Base-by-base conservation (phyloP, 495 filamentous ascomycete genomes). In the Viridothelium virens region DNA sequence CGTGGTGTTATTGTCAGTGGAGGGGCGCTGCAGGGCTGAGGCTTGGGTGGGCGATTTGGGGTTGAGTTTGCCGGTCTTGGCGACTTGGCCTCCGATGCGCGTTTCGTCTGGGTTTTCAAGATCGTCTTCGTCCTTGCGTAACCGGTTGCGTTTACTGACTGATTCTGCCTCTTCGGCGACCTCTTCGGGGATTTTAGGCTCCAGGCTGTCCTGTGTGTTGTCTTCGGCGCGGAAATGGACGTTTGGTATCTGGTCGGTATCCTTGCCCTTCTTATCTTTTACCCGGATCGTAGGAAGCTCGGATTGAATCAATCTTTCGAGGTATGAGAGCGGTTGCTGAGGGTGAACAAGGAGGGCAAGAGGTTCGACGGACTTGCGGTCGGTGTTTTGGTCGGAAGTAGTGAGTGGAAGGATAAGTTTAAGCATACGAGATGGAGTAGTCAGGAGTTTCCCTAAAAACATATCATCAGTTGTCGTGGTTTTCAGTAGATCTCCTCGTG, bases 311-410 rank as follows among this genome's bases (percentile, higher is more conserved):
- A 97, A 79, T 2, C 89, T 87, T 75, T 96, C 91, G 48, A 96
- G 86, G 75, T 96, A 95, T 37, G 91, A 96, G 16, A 97, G 81
- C 0, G 93, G 92, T 74, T 97, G 92, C 70, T 94, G 90, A 0
- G 93, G 91, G 75, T 97, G 92, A 5, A 97, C 81, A 6, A 97
- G 84, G 1, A 97, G 85, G 6, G 92, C 91, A 6, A 97, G 84
- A 0, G 92, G 90, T 73, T 94, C 90, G 38, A 91, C 82, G 56
- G 85, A 83, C 77, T 82, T 82, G 36, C 83, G 78, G 67, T 89
- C 81, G 62, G 76, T 76, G 7, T 85, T 84, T 37, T 83, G 79
- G 66, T 87, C 80, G 2, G 74, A 67, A 2, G 84, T 85, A 3
- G 86, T 86, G 10, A 97, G 81, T 0, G 92, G 92, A 7, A 97